A percentile compares a stretch with the other conserved stretches of the same genome.
These are phyloP conservation scores for Phytopythium aichiense DNA, from an alignment of 352 stramenopile genomes.

Conservation along the genomic window DNA sequence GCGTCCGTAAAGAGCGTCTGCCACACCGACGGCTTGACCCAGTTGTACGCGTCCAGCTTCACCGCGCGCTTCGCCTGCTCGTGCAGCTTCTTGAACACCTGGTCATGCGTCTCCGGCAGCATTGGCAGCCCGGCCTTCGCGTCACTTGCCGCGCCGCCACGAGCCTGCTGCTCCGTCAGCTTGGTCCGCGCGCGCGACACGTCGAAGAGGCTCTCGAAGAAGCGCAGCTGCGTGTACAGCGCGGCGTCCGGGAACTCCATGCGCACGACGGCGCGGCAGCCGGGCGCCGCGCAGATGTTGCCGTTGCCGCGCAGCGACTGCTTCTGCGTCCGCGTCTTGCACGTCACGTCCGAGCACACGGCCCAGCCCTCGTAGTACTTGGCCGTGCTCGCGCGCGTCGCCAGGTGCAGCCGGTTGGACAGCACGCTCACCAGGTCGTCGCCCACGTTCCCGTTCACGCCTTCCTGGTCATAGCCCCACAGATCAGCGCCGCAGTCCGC, in stretches of 20 bases:
- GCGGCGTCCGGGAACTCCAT: slow-evolving; percentile 88
- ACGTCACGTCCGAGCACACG: slow-evolving; percentile 94
- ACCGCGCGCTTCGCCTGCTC: slow-evolving; percentile 78
- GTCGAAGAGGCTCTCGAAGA: slow-evolving; percentile 96
- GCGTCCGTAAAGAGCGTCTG: slow-evolving; percentile 76
- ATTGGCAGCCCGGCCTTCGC: slow-evolving; percentile 27
- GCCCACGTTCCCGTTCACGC: slow-evolving; percentile 64
- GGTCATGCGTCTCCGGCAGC: slow-evolving; percentile 62
- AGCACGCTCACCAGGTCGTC: slow-evolving; percentile 72
- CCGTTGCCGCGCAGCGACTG: slow-evolving; percentile 91
- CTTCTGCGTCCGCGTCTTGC: slow-evolving; percentile 93
- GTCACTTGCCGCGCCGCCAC: slow-evolving; percentile 13
- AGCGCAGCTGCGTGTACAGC: slow-evolving; percentile 97
- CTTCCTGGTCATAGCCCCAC: slow-evolving; percentile 79
- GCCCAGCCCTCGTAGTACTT: slow-evolving; percentile 90
- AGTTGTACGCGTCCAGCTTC: slow-evolving; percentile 91
- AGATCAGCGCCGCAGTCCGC: slow-evolving; percentile 61
- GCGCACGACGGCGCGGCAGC: slow-evolving; percentile 90
- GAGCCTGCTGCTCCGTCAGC: slow-evolving; percentile 62
- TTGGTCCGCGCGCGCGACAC: slow-evolving; percentile 86
- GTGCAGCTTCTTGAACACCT: slow-evolving; percentile 76
- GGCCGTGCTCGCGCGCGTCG: slow-evolving; percentile 72
- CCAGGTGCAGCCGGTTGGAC: slow-evolving; percentile 82
- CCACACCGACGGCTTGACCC: slow-evolving; percentile 90
- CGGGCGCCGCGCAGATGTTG: slow-evolving; percentile 88